Evolutionary conservation across 345 rosid genomes (phyloP).

Genomic region (Conringia planisiliqua): DNA sequence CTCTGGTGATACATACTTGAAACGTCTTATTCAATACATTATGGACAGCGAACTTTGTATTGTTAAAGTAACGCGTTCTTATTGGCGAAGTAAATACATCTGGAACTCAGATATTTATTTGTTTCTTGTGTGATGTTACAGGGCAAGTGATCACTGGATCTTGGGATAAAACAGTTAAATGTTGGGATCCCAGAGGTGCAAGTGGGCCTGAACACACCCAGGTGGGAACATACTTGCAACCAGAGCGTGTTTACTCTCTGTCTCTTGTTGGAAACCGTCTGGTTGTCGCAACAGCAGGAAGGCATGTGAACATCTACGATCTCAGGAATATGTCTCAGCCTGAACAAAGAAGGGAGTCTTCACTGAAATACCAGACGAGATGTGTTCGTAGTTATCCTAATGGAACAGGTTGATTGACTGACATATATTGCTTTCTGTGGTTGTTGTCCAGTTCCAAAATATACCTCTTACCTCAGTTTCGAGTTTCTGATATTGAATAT

Average conservation of each 20-base stretch:
- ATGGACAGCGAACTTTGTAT: neutral
- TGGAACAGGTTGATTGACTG: constrained; percentile 67
- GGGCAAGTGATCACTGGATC: constrained; percentile 98
- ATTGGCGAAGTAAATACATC: neutral
- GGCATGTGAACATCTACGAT: constrained; percentile 94
- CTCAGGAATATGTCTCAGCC: constrained; percentile 98
- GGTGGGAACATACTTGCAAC: constrained; percentile 87
- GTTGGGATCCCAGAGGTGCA: constrained; percentile 99
- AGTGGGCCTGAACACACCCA: constrained; percentile 93
- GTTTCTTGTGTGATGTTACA: constrained; percentile 23
- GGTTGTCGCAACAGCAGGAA: constrained; percentile 97
- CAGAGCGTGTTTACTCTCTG: constrained; percentile 95
- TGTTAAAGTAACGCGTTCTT: neutral
- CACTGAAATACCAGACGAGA: constrained; percentile 93
- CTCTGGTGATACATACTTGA: neutral
- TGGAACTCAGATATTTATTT: neutral
- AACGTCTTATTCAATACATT: neutral
- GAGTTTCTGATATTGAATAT: constrained; percentile 1
- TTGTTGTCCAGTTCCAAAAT: neutral
- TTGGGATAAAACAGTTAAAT: constrained; percentile 95
- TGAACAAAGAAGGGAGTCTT: constrained; percentile 96
- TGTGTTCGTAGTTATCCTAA: constrained; percentile 97
- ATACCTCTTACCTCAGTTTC: neutral
- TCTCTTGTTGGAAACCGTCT: constrained; percentile 92
- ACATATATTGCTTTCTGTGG: neutral